Conservation (phyloP, 2,329 filamentous ascomycete genomes). For the Conoideocrella luteorostrata region DNA sequence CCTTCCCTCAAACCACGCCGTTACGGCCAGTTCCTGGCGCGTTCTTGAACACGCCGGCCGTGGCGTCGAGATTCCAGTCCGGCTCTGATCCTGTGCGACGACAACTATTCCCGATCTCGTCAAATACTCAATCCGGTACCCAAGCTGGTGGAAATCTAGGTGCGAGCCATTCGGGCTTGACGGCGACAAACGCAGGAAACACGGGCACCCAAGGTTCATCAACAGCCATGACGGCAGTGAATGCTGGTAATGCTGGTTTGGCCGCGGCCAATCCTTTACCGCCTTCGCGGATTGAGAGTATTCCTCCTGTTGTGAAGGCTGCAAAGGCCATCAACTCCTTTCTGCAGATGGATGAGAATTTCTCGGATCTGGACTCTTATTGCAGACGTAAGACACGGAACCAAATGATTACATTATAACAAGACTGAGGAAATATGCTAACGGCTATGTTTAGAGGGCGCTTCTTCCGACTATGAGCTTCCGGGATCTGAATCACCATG, state of each 20-base stretch:
- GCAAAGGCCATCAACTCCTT: constrained; percentile 77
- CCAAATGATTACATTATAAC: background rate
- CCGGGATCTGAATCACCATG: constrained; percentile 61
- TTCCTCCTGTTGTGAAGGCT: constrained; percentile 71
- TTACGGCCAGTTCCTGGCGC: constrained; percentile 68
- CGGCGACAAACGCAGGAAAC: background rate
- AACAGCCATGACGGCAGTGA: constrained; percentile 17
- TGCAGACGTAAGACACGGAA: constrained; percentile 63
- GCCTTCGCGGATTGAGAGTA: constrained; percentile 37
- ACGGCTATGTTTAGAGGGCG: constrained; percentile 59
- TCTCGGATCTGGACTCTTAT: constrained; percentile 84
- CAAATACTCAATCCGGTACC: constrained; percentile 15
- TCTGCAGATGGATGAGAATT: constrained; percentile 68
- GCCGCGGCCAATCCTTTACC: constrained; percentile 28
- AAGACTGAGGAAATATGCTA: background rate
- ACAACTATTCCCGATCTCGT: constrained; percentile 39
- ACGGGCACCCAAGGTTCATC: constrained; percentile 4
- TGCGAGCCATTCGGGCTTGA: constrained; percentile 7
- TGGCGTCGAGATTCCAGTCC: constrained; percentile 40
- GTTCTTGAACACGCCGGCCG: constrained; percentile 68
- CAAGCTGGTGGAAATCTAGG: constrained; percentile 11
- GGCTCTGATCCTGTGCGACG: constrained; percentile 42
- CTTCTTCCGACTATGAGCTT: constrained; percentile 87
- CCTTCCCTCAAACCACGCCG: constrained; percentile 55
- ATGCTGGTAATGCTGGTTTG: constrained; percentile 21